phyloP scores from a whole-genome alignment of 1,284 basidiomycete species.

The Afroboletus lepidellus region DNA sequence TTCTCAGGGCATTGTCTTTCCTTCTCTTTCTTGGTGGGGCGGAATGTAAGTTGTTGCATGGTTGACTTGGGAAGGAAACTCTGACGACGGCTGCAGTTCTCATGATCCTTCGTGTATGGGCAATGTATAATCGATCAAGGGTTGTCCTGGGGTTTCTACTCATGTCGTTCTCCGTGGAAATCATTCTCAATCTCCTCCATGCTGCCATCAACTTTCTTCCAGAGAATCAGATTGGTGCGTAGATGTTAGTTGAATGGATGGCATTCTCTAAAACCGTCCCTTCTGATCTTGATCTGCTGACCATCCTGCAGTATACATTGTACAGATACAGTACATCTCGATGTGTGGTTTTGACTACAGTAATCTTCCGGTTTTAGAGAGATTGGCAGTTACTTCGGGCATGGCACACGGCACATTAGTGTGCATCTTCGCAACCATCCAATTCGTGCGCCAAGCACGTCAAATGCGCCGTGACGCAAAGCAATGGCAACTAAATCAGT shows the following conservation, averaged over 20 bases:
- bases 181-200: background rate
- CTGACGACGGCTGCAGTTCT: too few species aligned
- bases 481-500: background rate
- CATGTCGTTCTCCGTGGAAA: background rate
- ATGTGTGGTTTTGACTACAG: background rate
- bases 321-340: too few species aligned
- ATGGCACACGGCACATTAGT: background rate
- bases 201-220: too few species aligned
- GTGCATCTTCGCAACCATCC: background rate
- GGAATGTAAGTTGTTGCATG: too few species aligned
- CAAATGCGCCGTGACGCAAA: background rate
- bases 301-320: too few species aligned
- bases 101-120: too few species aligned
- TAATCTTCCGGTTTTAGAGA: background rate
- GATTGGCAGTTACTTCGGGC: too few species aligned
- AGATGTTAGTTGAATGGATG: background rate
- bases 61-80: too few species aligned
- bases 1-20: too few species aligned
- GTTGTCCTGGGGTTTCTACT: background rate
- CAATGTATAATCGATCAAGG: background rate
- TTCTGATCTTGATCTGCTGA: too few species aligned
- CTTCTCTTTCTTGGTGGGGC: too few species aligned
- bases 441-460: background rate
- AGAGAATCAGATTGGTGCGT: background rate
- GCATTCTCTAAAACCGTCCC: background rate